Evolutionary conservation across 2,329 filamentous ascomycete genomes (phyloP), one percentile per base, ranked within the genome.

Genomic region (Ophiocordyceps australis): DNA sequence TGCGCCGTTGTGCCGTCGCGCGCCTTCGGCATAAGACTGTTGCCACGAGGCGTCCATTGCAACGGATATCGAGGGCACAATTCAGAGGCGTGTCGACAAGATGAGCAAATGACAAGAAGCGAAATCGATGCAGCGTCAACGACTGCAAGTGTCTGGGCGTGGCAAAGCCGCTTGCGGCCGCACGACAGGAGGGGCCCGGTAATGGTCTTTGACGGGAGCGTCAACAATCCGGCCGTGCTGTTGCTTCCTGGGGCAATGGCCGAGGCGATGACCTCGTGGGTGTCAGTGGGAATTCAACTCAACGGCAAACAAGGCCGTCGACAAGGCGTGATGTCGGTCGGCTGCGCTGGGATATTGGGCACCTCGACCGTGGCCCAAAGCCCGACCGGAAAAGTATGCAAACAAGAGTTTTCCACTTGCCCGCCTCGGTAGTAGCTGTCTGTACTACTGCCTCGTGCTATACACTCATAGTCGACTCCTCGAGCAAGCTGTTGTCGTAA

Each of bases 1-100:
- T 35, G 32, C 47, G 37, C 61, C 60, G 50, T 68, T 72, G 49
- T 72, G 75, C 54, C 74, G 67, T 53, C 66, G 62, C 43, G 72
- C 51, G 47, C 71, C 57, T 50, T 78, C 73, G 47, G 65, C 55
- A 52, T 79, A 80, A 35, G 63, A 50, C 55, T 74, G 68, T 55
- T 73, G 68, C 73, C 72, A 78, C 40, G 74, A 46, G 28, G 50
- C 51, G 47, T 65, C 60, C 60, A 65, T 65, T 43, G 46, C 42
- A 43, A 41, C 37, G 32, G 17, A 10, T 10, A 10, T 7, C 17
- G 17, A 10, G 7, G 17, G 17, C 17, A 7, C 7, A 10, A 10
- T 19, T 19, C 17, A 19, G 17, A n/a, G n/a, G 17, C 17, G 17
- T 19, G 17, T 7, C 7, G 17, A 10, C 17, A 10, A 19, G 17